A percentile compares a stretch with the other conserved stretches of the same genome.
Conservation (phyloP, 768 basidiomycete genomes). For the Mycena olivaceomarginata region DNA sequence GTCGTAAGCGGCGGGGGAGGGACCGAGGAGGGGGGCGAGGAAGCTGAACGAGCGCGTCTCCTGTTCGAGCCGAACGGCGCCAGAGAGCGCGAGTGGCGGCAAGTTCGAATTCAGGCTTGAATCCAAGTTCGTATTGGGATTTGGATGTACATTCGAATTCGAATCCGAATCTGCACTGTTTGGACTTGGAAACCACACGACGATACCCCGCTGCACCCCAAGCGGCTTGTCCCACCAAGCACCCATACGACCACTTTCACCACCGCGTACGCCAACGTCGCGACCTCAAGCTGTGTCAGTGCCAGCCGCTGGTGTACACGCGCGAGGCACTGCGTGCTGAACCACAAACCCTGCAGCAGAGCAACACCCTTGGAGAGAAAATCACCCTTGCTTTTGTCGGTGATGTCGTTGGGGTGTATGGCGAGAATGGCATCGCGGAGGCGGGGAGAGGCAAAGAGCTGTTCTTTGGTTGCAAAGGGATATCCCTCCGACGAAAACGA, state of each 20-base stretch:
- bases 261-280: slow-evolving; percentile 55
- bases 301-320: slow-evolving; percentile 50
- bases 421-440: background rate
- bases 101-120: too few species aligned
- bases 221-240: slow-evolving; percentile 65
- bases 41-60: too few species aligned
- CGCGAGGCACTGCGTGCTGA: slow-evolving; percentile 53
- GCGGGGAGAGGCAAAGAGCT: slow-evolving; percentile 28
- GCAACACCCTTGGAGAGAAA: slow-evolving; percentile 58
- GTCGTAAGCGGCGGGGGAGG: background rate
- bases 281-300: slow-evolving; percentile 57
- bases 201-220: slow-evolving; percentile 51
- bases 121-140: too few species aligned
- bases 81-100: too few species aligned
- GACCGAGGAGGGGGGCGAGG: background rate
- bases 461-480: slow-evolving; percentile 35
- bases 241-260: slow-evolving; percentile 55
- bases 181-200: background rate
- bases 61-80: too few species aligned
- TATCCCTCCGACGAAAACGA: slow-evolving; percentile 35
- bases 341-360: slow-evolving; percentile 59
- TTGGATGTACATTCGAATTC: too few species aligned
- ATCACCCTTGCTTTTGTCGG: slow-evolving; percentile 56
- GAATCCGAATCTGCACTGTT: too few species aligned
- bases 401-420: slow-evolving; percentile 42